Base-by-base conservation (phyloP, 768 basidiomycete genomes). In the Hemileccinum rubropunctum region DNA sequence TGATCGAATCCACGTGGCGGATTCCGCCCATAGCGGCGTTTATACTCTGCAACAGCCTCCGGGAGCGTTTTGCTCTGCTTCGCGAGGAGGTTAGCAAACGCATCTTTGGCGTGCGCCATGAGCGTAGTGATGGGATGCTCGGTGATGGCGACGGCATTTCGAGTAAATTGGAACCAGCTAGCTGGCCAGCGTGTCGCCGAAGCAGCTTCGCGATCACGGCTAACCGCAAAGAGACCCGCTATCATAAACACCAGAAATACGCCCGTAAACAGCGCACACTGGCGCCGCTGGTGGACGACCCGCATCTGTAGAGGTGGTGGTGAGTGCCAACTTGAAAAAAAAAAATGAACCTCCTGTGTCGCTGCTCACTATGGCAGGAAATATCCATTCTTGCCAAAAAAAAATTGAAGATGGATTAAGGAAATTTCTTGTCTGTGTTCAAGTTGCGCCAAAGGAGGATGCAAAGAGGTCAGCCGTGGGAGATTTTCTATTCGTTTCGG, bases 1-100 rank as follows among this genome's bases (percentile, higher is more conserved):
- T 78, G 71, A 62, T 93, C 95, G 56, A 98, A 99, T 1, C 94
- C 95, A 36, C 77, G 81, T 0, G 97, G 95, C 4, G 97, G 97
- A 32, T 81, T 70, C 33, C 88, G 80, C 9, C 73, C 73, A 68
- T 95, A 94, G 50, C n/a, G n/a, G n/a, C n/a, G n/a, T n/a, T n/a
- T n/a, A n/a, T n/a, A n/a, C n/a, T n/a, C n/a, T n/a, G n/a, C 67
- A 0, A 91, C 90, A 1, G 95, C 95, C 23, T 81, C 80, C 35
- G 73, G 72, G 33, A 98, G 75, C 1, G 90, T 87, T 59, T 78
- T 82, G 67, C 90, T 93, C 72, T 98, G 97, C 43, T 76, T 73
- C 2, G 72, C 73, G 26, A 98, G 70, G 58, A 86, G 78, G 28
- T 71, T 67, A 32, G 81, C 76, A 67, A 84, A 98, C 45, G 77